These are phyloP conservation scores for Wickerhamomyces bovis DNA, from an alignment of 805 yeast genomes.

Conservation along the genomic window DNA sequence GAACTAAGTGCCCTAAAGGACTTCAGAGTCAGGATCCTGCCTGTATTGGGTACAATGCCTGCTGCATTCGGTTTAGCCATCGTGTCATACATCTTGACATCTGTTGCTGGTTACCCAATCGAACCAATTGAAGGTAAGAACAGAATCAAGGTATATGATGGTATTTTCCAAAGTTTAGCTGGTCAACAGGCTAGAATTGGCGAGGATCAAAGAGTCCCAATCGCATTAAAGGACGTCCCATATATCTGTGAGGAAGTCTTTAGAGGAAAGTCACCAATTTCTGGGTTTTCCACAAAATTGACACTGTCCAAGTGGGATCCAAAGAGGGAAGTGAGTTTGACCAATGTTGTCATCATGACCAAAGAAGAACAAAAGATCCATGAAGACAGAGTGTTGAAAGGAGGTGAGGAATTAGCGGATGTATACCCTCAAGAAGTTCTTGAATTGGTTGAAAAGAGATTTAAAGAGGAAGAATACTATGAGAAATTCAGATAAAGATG, in stretches of 20 bases:
- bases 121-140: slow-evolving; percentile 91
- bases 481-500: slow-evolving; percentile 41
- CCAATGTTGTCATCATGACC: slow-evolving; percentile 83
- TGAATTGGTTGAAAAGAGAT: slow-evolving; percentile 52
- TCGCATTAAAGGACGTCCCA: slow-evolving; percentile 64
- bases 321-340: slow-evolving; percentile 51
- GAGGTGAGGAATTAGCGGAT: slow-evolving; percentile 54
- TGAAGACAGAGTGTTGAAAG: slow-evolving; percentile 67
- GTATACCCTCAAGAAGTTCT: slow-evolving; percentile 61
- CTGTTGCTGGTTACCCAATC: slow-evolving; percentile 80
- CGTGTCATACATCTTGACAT: slow-evolving; percentile 76
- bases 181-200: slow-evolving; percentile 84
- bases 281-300: slow-evolving; percentile 74
- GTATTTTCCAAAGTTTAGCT: slow-evolving; percentile 73
- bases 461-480: slow-evolving; percentile 71
- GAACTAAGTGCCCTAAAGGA: slow-evolving; percentile 82
- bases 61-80: slow-evolving; percentile 91
- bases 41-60: slow-evolving; percentile 96
- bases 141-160: slow-evolving; percentile 79
- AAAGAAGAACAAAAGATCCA: slow-evolving; percentile 80
- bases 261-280: slow-evolving; percentile 85
- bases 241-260: slow-evolving; percentile 88
- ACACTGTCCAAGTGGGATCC: slow-evolving; percentile 86
- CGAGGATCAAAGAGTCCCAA: slow-evolving; percentile 68
- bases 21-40: slow-evolving; percentile 90